A percentile compares a stretch with the other conserved stretches of the same genome.
Evolutionary conservation across 2,329 filamentous ascomycete genomes (phyloP).

Genomic region (Trichoderma guizhouense): DNA sequence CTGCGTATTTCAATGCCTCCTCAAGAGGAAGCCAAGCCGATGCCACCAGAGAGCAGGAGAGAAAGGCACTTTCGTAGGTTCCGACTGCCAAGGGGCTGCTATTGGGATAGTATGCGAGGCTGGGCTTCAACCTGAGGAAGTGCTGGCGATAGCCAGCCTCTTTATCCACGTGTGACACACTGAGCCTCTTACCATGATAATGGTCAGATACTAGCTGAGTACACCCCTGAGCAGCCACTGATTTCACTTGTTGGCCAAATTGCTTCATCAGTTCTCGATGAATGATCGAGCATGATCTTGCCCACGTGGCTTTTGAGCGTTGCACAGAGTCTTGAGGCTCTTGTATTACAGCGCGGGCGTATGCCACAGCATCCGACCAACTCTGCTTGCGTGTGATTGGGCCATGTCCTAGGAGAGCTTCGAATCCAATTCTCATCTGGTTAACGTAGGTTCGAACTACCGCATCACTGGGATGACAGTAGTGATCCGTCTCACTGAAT

Average conservation of each 20-base stretch:
- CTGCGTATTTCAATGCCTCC: not conserved
- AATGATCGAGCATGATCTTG: not conserved
- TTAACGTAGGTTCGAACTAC: not conserved
- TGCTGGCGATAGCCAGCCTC: not conserved
- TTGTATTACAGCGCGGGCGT: not conserved
- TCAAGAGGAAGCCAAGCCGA: not conserved
- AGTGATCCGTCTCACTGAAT: not conserved
- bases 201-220: not conserved
- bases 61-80: not conserved
- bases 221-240: not conserved
- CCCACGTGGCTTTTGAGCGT: not conserved
- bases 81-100: not conserved
- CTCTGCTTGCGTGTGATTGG: not conserved
- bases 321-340: not conserved
- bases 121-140: not conserved
- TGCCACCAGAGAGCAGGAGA: not conserved
- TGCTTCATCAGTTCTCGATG: not conserved
- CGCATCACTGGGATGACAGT: not conserved
- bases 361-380: not conserved
- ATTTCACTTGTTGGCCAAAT: not conserved
- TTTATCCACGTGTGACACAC: not conserved
- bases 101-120: not conserved
- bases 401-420: slow-evolving; percentile 49
- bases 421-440: not conserved
- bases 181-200: not conserved